Base-by-base conservation (phyloP, 2,329 filamentous ascomycete genomes). In the Fusarium sp. region DNA sequence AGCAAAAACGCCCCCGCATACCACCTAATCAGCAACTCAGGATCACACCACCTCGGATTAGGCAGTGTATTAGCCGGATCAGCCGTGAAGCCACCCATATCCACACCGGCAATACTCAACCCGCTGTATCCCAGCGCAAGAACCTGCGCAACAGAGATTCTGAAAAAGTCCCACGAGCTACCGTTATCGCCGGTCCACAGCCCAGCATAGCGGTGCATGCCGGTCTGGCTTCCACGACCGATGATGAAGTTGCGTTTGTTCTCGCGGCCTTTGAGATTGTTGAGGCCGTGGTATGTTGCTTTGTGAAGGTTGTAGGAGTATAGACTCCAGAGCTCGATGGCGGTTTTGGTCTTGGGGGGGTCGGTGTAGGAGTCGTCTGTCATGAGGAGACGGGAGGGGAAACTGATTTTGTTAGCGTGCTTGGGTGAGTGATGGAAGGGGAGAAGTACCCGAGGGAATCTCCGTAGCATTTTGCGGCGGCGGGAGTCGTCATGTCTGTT, bases 181-280 rank as follows among this genome's bases (percentile, higher is more conserved):
- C 59, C 59, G 10, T 62, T 62, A 7, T 62, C 59, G 10, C 59
- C 59, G 6, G 59, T 62, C 59, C 59, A 62, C 1, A 62, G 18
- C 5, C 59, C 53, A 2, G 59, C 59, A 26, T 31, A 62, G 6
- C 59, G 22, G 3, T 62, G 59, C 59, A 62, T 62, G 8, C 59
- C 53, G 4, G 59, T 58, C 5, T 62, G 59, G 2, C 59, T 62
- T 5, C 59, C 59, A 9, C 59, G 41, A 1, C 59, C 59, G n/a
- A 62, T 47, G 33, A 62, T 62, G 6, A 62, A 62, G 51, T 62
- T 62, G 11, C 59, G 59, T 9, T 62, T 62, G 18, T 39, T 62
- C 15, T 62, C 59, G 11, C 59, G 59, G 12, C 59, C 59, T 0
- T 47, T 58, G 14, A 62, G 53, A 8, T 22, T 62, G 14, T 47